Evolutionary conservation across 129 eudicot genomes (phyloP).

Genomic region (Chrysanthemum lavandulifolium): DNA sequence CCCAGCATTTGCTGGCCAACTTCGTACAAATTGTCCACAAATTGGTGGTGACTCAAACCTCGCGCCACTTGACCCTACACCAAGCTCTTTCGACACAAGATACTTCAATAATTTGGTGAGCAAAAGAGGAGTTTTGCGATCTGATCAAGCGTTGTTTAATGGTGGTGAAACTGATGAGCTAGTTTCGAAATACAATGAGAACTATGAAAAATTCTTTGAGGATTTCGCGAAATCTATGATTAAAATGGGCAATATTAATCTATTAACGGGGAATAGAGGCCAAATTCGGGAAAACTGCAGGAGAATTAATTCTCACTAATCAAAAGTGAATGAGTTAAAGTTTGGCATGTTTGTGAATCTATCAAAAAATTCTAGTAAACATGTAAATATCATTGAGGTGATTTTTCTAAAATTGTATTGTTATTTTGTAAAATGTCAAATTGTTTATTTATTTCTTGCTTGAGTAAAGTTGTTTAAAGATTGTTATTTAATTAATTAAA

Average conservation of each 20-base stretch:
- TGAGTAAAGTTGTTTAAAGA: too few relatives aligned
- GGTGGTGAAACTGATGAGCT: slow-evolving; percentile 25
- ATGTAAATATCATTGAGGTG: too few relatives aligned
- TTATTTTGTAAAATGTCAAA: too few relatives aligned
- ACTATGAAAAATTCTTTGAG: slow-evolving; percentile 1
- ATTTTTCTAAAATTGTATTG: neutral
- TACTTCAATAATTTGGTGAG: slow-evolving; percentile 5
- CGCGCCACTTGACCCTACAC: slow-evolving; percentile 24
- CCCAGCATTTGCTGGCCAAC: neutral
- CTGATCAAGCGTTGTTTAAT: slow-evolving; percentile 13
- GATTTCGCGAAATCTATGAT: slow-evolving; percentile 42
- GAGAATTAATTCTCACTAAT: slow-evolving; percentile 9
- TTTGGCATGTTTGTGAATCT: too few relatives aligned
- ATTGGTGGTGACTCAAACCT: too few relatives aligned
- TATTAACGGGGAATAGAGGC: slow-evolving; percentile 38
- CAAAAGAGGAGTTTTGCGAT: slow-evolving; percentile 25
- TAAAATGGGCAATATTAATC: slow-evolving; percentile 38
- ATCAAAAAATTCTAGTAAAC: too few relatives aligned
- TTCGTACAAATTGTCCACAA: neutral
- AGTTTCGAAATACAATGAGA: slow-evolving; percentile 22
- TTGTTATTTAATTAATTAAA: too few relatives aligned
- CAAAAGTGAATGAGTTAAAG: too few relatives aligned
- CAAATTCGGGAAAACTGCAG: slow-evolving; percentile 36
- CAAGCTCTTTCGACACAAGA: slow-evolving; percentile 24
- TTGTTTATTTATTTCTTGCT: too few relatives aligned